A percentile compares a stretch with the other conserved stretches of the same genome.
phyloP scores from a whole-genome alignment of 2,329 filamentous ascomycete genomes.

The Arthroderma sp. region DNA sequence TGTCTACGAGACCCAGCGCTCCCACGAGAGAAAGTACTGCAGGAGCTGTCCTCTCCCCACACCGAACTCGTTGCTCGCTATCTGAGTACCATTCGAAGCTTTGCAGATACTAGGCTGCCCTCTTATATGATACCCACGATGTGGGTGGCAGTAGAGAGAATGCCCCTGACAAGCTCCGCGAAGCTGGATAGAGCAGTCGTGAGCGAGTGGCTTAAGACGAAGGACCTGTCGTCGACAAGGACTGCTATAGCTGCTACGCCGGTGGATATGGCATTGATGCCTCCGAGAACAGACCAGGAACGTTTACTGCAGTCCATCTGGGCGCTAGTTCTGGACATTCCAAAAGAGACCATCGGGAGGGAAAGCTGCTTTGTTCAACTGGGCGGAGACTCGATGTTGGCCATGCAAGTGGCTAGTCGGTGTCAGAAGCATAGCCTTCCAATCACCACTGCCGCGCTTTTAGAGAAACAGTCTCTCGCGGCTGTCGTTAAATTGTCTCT shows the following conservation, averaged over 20 bases:
- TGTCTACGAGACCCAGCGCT: no score
- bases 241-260: no score
- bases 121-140: conserved; percentile 26
- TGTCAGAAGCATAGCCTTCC: no score
- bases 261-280: background rate
- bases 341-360: background rate
- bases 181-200: conserved; percentile 26
- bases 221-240: no score
- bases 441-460: no score
- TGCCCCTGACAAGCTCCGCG: conserved; percentile 28
- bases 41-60: no score
- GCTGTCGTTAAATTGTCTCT: no score
- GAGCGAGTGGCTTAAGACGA: background rate
- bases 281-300: background rate
- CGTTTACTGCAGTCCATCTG: background rate
- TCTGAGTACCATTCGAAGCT: no score
- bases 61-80: no score
- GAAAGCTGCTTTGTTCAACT: conserved; percentile 5
- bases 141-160: conserved; percentile 28
- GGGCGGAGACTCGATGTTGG: conserved; percentile 31
- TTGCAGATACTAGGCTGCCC: no score
- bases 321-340: background rate
- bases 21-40: no score
- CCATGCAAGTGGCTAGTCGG: conserved; percentile 23
- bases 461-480: no score